Conservation (phyloP, 2,329 filamentous ascomycete genomes). For the Talaromyces rugulosus region DNA sequence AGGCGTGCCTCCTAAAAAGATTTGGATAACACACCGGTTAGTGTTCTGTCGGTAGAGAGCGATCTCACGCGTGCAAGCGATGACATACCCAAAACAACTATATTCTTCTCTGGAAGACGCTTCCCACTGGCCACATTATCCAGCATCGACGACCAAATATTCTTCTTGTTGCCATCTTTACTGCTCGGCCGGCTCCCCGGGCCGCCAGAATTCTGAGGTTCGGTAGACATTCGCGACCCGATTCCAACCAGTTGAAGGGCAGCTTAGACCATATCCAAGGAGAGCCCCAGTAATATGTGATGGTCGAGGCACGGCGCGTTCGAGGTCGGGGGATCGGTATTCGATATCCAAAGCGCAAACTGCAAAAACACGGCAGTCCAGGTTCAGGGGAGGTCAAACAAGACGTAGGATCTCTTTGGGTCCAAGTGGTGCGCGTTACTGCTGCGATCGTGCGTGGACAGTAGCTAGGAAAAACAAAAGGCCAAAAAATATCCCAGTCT, state of each 20-base stretch:
- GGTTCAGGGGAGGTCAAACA: constrained; percentile 29
- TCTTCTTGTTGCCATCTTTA: constrained; percentile 68
- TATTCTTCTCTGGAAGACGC: constrained; percentile 83
- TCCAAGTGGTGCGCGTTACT: not conserved
- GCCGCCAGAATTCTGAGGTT: constrained; percentile 32
- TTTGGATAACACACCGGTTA: not conserved
- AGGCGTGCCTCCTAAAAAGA: constrained; percentile 64
- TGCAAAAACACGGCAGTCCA: constrained; percentile 10
- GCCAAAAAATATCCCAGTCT: not conserved
- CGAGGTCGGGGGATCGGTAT: not conserved
- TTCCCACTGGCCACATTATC: constrained; percentile 87
- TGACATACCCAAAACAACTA: constrained; percentile 72
- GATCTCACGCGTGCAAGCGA: not conserved
- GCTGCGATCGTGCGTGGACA: not conserved
- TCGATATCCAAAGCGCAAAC: constrained; percentile 1
- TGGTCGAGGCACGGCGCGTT: not conserved
- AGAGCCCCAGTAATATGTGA: not conserved
- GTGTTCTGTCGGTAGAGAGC: not conserved
- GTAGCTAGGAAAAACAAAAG: not conserved
- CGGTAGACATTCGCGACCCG: constrained; percentile 35
- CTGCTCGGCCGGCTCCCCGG: constrained; percentile 41
- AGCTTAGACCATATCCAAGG: constrained; percentile 31
- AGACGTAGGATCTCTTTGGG: constrained; percentile 2
- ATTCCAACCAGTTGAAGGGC: constrained; percentile 31
- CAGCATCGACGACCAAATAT: constrained; percentile 92